A percentile compares a stretch with the other conserved stretches of the same genome.
Conservation (phyloP, 2,329 filamentous ascomycete species). For the Xylogone sp. region DNA sequence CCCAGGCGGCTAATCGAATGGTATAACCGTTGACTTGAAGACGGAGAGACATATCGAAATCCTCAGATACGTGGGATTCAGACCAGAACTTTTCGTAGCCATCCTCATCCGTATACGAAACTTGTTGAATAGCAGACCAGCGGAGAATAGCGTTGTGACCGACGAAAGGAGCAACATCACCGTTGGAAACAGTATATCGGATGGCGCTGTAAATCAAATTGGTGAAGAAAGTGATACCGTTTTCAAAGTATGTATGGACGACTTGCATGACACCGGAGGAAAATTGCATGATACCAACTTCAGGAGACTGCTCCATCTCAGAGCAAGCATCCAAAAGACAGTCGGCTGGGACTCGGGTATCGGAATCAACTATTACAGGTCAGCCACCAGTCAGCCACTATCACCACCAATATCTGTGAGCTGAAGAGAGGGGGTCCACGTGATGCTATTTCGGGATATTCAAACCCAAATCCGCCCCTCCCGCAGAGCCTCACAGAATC, state of each 20-base stretch:
- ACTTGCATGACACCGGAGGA: constrained; percentile 78
- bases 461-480: background rate
- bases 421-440: background rate
- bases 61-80: constrained; percentile 74
- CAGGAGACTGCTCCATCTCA: constrained; percentile 76
- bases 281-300: constrained; percentile 77
- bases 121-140: constrained; percentile 72
- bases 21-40: constrained; percentile 70
- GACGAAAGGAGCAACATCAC: constrained; percentile 74
- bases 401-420: background rate
- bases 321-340: constrained; percentile 76
- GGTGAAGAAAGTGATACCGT: constrained; percentile 67
- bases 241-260: constrained; percentile 69
- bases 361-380: constrained; percentile 56
- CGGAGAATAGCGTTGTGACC: constrained; percentile 77
- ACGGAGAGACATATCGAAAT: constrained; percentile 78
- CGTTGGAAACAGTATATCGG: constrained; percentile 71
- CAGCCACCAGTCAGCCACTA: constrained; percentile 7
- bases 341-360: constrained; percentile 73
- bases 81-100: constrained; percentile 80
- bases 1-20: constrained; percentile 69
- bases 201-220: constrained; percentile 75
- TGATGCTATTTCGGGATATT: background rate
- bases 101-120: constrained; percentile 65
- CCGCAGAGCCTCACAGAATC: background rate